These are phyloP conservation scores for Aspergillus uvarum DNA, from an alignment of 2,329 filamentous ascomycete species.

Conservation along the genomic window DNA sequence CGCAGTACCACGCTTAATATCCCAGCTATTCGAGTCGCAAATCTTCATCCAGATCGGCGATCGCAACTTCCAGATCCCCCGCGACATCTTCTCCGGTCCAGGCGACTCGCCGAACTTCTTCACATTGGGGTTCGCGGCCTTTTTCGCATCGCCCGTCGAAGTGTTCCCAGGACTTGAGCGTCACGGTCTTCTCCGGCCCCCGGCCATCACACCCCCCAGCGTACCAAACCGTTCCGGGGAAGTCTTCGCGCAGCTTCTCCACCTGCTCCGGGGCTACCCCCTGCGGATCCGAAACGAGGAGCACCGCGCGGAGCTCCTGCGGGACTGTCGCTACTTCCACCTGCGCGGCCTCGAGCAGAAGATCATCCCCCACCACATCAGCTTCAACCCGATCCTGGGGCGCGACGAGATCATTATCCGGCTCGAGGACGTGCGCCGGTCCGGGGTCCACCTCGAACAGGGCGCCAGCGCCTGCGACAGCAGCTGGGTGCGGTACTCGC, in stretches of 20 bases:
- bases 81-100: constrained; percentile 78
- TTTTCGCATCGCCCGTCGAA: constrained; percentile 77
- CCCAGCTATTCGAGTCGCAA: constrained; percentile 85
- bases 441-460: constrained; percentile 67
- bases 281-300: constrained; percentile 71
- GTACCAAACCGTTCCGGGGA: constrained; percentile 81
- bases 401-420: constrained; percentile 75
- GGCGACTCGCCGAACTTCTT: constrained; percentile 97
- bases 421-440: constrained; percentile 84
- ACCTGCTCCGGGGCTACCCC: constrained; percentile 79
- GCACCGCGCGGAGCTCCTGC: constrained; percentile 74
- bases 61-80: constrained; percentile 83
- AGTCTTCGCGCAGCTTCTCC: constrained; percentile 77
- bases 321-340: constrained; percentile 90
- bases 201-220: constrained; percentile 77
- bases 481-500: constrained; percentile 73
- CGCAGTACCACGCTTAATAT: constrained; percentile 79
- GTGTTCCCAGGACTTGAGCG: constrained; percentile 84
- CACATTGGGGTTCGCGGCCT: constrained; percentile 81
- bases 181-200: constrained; percentile 76
- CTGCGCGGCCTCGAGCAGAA: constrained; percentile 88
- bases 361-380: constrained; percentile 73
- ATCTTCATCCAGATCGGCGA: constrained; percentile 87
- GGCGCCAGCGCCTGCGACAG: constrained; percentile 41
- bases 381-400: constrained; percentile 68